Evolutionary conservation across 495 filamentous ascomycete species (phyloP), one percentile per base, ranked within the genome.

Genomic region (Apiosordaria backusii): DNA sequence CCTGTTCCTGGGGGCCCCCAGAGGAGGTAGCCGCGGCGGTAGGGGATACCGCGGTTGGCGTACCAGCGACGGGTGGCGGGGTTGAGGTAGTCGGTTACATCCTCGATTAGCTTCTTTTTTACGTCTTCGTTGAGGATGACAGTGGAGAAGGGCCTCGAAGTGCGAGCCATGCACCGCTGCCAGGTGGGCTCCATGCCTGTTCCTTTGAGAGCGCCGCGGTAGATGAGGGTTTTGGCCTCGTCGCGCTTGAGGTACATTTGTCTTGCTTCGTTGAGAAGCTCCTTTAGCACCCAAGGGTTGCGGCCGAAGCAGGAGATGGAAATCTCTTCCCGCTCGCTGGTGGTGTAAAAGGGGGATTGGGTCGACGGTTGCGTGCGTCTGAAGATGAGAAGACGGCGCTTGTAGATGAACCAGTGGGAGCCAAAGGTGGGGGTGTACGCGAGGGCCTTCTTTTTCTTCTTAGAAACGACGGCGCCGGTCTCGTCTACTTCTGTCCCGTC

Each of bases 51-150:
- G 57, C 88, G 80, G 70, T 89, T 87, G 4, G 87, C 83, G 70
- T 97, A 97, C 92, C 92, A 97, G 4, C 87, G 76, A 13, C 86
- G 80, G 2, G 90, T 95, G 2, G 83, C 76, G 0, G 92, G 92
- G 68, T 92, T 87, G 29, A 97, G 83, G 72, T 96, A 98, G 68
- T 97, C 92, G 69, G 91, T 89, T 70, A 97, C 89, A 72, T 98
- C 95, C 40, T 85, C 79, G 50, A 97, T 80, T 21, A 97, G 84
- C 1, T 80, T 83, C 35, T 87, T 74, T 79, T 97, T 98, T 68
- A 90, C 87, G 54, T 83, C 76, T 58, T 87, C 83, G 68, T 94
- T 90, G 7, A 98, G 79, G 35, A 96, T 90, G 7, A 97, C 94
- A 0, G 93, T 97, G 0, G 89, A 88, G 73, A 97, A 86, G 4